These are phyloP conservation scores for Globisporangium paddicum DNA, from an alignment of 352 stramenopile genomes.

Conservation along the genomic window DNA sequence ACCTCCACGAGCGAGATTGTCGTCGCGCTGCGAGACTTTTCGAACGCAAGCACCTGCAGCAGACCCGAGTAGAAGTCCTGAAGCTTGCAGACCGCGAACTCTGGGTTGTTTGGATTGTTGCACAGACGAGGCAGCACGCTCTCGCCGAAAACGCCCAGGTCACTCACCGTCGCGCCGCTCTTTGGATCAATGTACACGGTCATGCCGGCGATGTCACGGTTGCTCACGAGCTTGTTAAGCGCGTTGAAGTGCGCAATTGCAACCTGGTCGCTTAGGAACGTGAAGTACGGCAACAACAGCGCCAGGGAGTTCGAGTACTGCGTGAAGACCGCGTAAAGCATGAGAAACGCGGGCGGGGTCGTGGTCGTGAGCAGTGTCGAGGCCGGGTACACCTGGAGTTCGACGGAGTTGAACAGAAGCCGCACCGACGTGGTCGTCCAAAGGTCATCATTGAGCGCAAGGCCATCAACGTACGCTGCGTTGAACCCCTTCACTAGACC, in stretches of 20 bases:
- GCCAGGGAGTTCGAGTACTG: constrained; percentile 41
- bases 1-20: constrained; percentile 11
- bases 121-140: constrained; percentile 10
- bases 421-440: not conserved
- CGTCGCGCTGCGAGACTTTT: not conserved
- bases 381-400: not conserved
- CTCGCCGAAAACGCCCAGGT: constrained; percentile 5
- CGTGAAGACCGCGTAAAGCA: not conserved
- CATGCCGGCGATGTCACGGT: constrained; percentile 11
- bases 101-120: constrained; percentile 12
- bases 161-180: constrained; percentile 9
- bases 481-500: too few species aligned
- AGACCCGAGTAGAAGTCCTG: constrained; percentile 14
- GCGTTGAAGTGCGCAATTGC: constrained; percentile 10
- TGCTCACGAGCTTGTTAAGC: constrained; percentile 10
- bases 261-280: constrained; percentile 16
- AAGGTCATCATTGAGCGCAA: not conserved
- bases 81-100: constrained; percentile 16
- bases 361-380: not conserved
- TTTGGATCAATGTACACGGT: constrained; percentile 6
- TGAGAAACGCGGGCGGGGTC: not conserved
- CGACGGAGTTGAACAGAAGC: not conserved
- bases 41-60: constrained; percentile 8
- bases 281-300: constrained; percentile 11
- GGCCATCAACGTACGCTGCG: too few species aligned